These are phyloP conservation scores for Penicillium riverlandense DNA, from an alignment of 495 filamentous ascomycete genomes.

Conservation along the genomic window DNA sequence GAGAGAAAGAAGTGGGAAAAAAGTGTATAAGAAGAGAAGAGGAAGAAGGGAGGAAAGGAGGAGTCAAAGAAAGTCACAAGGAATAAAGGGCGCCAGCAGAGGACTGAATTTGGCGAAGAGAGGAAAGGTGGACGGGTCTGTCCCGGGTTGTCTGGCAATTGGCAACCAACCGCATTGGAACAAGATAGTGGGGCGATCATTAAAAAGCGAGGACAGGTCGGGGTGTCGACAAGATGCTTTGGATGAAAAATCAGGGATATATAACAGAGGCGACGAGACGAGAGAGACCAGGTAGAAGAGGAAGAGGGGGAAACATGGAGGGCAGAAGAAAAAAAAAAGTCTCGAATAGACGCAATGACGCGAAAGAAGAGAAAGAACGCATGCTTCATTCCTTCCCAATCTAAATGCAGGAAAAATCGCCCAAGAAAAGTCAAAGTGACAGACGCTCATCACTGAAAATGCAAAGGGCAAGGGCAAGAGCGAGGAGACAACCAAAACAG, in stretches of 20 bases:
- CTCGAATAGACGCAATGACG: conserved; percentile 9
- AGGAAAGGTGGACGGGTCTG: background rate
- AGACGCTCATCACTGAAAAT: conserved; percentile 35
- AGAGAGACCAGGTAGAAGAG: background rate
- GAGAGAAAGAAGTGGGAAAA: background rate
- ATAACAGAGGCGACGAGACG: conserved; percentile 14
- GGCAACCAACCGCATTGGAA: no score
- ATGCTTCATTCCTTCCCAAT: conserved; percentile 31
- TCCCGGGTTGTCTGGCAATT: no score
- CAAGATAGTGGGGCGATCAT: no score
- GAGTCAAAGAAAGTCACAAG: conserved; percentile 12
- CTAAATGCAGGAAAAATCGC: conserved; percentile 35
- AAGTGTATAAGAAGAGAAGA: background rate
- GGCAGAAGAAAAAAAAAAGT: conserved; percentile 4
- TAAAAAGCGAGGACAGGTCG: background rate
- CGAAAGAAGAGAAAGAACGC: conserved; percentile 18
- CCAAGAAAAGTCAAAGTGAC: conserved; percentile 14
- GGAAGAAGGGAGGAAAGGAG: background rate
- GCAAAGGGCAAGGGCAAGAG: conserved; percentile 11
- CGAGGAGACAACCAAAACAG: background rate
- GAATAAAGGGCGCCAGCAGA: conserved; percentile 2
- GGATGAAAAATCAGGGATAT: conserved; percentile 27
- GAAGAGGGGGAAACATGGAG: no score
- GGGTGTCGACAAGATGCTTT: conserved; percentile 20
- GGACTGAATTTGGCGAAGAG: background rate